phyloP scores from a whole-genome alignment of 345 rosid species.

The Anastatica hierochuntica region DNA sequence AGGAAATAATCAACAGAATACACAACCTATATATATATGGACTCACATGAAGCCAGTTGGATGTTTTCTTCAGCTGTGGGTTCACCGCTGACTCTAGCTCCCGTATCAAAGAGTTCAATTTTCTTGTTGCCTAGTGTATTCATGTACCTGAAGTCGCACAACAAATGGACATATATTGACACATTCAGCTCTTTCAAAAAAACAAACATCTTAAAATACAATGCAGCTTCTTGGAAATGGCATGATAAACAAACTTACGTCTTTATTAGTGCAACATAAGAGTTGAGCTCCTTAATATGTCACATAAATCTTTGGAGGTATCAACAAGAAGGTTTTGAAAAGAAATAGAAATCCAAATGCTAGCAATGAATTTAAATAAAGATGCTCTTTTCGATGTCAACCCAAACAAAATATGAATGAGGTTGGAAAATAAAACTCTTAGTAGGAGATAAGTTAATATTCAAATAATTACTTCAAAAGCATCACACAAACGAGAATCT shows the following conservation, averaged over 20 bases:
- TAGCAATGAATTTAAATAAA: no score
- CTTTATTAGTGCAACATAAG: constrained; percentile 84
- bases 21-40: constrained; percentile 2
- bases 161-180: constrained; percentile 7
- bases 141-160: constrained; percentile 45
- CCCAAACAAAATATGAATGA: background rate
- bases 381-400: no score
- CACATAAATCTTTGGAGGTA: constrained; percentile 17
- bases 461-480: no score
- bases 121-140: constrained; percentile 71
- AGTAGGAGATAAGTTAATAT: background rate
- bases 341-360: no score
- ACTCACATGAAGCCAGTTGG: constrained; percentile 77
- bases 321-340: constrained; percentile 3
- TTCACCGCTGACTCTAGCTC: constrained; percentile 69
- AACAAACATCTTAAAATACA: no score
- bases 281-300: constrained; percentile 90
- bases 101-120: constrained; percentile 72
- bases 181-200: no score
- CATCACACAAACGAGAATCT: no score
- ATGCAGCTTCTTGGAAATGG: no score
- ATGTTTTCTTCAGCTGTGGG: constrained; percentile 70
- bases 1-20: no score
- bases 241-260: constrained; percentile 42
- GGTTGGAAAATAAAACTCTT: background rate